Conservation (phyloP, 768 basidiomycete genomes). For the Leccinum arenicola region DNA sequence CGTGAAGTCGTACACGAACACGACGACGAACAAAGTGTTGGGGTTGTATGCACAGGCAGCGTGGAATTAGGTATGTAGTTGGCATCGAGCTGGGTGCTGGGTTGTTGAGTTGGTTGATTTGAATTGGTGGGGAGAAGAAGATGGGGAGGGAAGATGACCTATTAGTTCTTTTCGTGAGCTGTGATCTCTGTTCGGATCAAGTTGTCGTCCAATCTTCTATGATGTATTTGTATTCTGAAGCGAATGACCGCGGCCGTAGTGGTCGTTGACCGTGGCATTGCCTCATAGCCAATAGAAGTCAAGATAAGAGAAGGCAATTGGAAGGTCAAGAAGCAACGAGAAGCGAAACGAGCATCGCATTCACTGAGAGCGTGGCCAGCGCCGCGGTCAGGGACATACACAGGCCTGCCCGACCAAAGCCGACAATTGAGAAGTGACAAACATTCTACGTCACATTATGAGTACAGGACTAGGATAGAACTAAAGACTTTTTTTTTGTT, state of each 20-base stretch:
- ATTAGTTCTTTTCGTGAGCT: background rate
- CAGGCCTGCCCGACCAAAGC: background rate
- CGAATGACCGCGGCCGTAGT: too few species aligned
- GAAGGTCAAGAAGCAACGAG: background rate
- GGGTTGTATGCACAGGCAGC: conserved; percentile 39
- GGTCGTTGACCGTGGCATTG: too few species aligned
- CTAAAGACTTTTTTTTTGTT: background rate
- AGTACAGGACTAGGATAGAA: background rate
- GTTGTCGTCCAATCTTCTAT: too few species aligned
- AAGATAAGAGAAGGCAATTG: background rate
- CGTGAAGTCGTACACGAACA: conserved; percentile 50
- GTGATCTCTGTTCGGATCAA: too few species aligned
- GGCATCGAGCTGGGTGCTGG: background rate
- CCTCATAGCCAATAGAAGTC: background rate
- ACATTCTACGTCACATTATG: background rate
- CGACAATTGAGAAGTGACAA: background rate
- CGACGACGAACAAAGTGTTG: conserved; percentile 38
- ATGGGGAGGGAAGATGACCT: background rate
- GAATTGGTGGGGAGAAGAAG: too few species aligned
- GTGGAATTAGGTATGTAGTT: conserved; percentile 27
- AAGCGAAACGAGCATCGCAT: background rate
- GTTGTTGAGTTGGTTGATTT: background rate
- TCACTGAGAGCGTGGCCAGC: background rate
- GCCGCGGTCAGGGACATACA: background rate
- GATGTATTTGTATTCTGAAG: too few species aligned